Conservation (phyloP, 805 yeast species). For the Hanseniaspora occidentalis region DNA sequence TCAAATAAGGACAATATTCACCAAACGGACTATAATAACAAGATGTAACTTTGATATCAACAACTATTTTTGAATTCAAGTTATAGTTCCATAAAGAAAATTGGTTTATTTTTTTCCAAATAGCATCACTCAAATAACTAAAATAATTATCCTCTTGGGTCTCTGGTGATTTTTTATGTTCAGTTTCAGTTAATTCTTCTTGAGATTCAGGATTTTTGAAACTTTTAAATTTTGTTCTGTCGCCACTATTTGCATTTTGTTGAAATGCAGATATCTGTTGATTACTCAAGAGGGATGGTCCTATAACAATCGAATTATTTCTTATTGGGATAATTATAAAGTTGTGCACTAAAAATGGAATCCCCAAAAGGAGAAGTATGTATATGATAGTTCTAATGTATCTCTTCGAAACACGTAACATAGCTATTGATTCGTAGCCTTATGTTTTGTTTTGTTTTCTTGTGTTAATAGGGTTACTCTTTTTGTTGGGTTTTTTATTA, state of each 20-base stretch:
- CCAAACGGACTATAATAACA: conserved; percentile 11
- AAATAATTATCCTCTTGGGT: background rate
- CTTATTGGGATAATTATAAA: background rate
- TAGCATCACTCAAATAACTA: background rate
- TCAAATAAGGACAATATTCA: conserved; percentile 7
- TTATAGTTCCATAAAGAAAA: background rate
- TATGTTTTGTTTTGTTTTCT: background rate
- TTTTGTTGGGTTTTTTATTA: too few relatives aligned
- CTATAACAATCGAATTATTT: background rate
- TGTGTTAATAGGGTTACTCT: too few relatives aligned
- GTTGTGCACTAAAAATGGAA: background rate
- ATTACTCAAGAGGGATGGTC: background rate
- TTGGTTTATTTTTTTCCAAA: background rate
- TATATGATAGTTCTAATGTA: background rate
- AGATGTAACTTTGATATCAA: conserved; percentile 12
- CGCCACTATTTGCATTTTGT: too few relatives aligned
- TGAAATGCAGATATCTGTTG: background rate
- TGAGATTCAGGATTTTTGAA: too few relatives aligned
- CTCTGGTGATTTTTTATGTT: background rate
- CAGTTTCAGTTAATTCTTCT: background rate
- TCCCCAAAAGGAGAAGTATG: background rate
- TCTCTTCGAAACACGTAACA: background rate
- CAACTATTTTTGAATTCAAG: conserved; percentile 3
- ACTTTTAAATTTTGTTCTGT: too few relatives aligned
- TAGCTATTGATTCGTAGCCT: too few relatives aligned